Percentiles rank a stretch among this genome's conserved stretches.
Conservation (phyloP, 345 rosid species). For the Euphorbia tirucalli region DNA sequence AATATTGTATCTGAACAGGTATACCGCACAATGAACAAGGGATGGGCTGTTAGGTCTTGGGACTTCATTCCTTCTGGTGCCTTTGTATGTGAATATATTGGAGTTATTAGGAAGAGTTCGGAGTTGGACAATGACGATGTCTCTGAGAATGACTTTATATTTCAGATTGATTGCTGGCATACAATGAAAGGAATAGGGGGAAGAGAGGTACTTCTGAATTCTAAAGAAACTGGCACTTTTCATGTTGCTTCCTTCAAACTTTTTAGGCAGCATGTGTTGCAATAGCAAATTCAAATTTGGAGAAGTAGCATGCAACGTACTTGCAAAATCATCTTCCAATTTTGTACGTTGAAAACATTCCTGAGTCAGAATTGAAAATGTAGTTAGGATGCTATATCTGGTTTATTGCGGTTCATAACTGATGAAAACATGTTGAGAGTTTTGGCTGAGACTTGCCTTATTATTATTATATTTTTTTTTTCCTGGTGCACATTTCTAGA, state of each 20-base stretch:
- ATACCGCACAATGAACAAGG: conserved; percentile 24
- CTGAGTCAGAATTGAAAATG: too few relatives aligned
- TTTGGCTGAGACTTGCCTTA: neutral
- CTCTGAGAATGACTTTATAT: conserved; percentile 26
- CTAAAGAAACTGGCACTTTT: neutral
- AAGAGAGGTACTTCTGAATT: conserved; percentile 23
- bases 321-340: neutral
- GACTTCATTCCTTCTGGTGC: conserved; percentile 34
- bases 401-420: too few relatives aligned
- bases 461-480: neutral
- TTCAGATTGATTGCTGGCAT: conserved; percentile 30
- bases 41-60: conserved; percentile 35
- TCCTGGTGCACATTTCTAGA: neutral
- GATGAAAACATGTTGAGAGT: neutral
- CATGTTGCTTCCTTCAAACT: conserved; percentile 3
- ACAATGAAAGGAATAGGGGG: conserved; percentile 27
- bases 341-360: neutral
- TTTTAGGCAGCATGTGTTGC: conserved; percentile 1
- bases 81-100: conserved; percentile 25
- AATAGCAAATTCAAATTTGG: neutral
- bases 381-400: too few relatives aligned
- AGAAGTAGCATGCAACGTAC: neutral
- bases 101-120: conserved; percentile 18
- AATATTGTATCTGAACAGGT: conserved; percentile 16
- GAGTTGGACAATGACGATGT: conserved; percentile 27